Evolutionary conservation across 129 eudicot genomes (phyloP).

Genomic region (Tagetes erecta): DNA sequence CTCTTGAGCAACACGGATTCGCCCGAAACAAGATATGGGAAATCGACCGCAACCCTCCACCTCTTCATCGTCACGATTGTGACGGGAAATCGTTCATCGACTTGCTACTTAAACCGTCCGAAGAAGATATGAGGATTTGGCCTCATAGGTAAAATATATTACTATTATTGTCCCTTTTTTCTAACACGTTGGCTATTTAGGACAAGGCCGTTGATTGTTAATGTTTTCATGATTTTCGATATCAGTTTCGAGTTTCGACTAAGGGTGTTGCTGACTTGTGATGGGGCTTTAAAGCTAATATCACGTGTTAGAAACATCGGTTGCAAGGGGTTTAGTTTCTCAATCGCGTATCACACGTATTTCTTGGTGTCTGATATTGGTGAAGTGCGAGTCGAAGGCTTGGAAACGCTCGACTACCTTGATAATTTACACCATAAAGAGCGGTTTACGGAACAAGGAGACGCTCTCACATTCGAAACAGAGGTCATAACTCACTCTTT

Average conservation of each 20-base stretch:
- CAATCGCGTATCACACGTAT: slow-evolving; percentile 77
- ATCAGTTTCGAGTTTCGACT: slow-evolving; percentile 80
- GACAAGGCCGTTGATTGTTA: background rate
- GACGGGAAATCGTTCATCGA: slow-evolving; percentile 53
- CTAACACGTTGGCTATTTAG: background rate
- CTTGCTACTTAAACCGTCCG: slow-evolving; percentile 73
- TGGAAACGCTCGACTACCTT: slow-evolving; percentile 93
- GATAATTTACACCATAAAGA: slow-evolving; percentile 64
- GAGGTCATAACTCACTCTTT: slow-evolving; percentile 50
- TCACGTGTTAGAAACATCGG: slow-evolving; percentile 81
- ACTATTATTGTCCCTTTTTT: background rate
- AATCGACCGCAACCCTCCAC: slow-evolving; percentile 75
- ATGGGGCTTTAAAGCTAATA: slow-evolving; percentile 65
- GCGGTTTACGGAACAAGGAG: slow-evolving; percentile 96
- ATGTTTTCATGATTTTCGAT: background rate
- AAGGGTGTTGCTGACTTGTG: slow-evolving; percentile 54
- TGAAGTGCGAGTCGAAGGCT: slow-evolving; percentile 95
- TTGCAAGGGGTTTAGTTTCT: slow-evolving; percentile 80
- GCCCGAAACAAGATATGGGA: slow-evolving; percentile 87
- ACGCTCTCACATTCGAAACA: slow-evolving; percentile 83
- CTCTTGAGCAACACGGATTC: slow-evolving; percentile 91
- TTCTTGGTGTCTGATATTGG: slow-evolving; percentile 85
- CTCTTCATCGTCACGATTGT: slow-evolving; percentile 43
- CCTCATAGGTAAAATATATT: slow-evolving; percentile 58
- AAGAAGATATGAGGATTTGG: slow-evolving; percentile 82